Base-by-base conservation (phyloP, 129 eudicot species). In the Flaveria linearis region DNA sequence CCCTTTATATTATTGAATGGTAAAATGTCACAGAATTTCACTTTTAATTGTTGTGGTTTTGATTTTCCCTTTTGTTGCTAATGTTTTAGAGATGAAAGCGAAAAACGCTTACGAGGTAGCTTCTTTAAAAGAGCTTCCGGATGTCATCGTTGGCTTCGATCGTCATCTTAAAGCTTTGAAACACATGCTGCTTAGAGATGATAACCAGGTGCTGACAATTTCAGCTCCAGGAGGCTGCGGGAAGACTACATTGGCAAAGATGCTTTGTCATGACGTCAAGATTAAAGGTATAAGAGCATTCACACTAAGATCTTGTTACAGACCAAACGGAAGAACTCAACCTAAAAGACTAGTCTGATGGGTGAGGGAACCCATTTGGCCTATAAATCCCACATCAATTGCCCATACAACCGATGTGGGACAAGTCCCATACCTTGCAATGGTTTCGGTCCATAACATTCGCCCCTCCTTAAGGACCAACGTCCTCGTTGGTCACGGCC, bases 191-290 rank as follows among this genome's bases (percentile, higher is more conserved):
- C 72, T 84, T 5, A 71, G 36, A 41, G 69, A 66, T 39, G 80
- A 58, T n/a, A 63, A 6, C 1, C 70, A 68, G 17, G 80, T 76
- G n/a, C n/a, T 84, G 22, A 68, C 71, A 7, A 26, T 84, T 67
- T 72, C 87, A 67, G 87, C 82, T 80, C 80, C 85, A 0, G 87
- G 84, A 43, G 87, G 87, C 3, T 76, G 87, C 49, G 87, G 87
- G 56, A 84, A 84, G 69, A 84, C 87, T 26, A 80, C 87, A 0
- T 71, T 84, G 80, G 92, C 85, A 14, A 83, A 78, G 64, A 75
- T 66, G 86, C 73, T 88, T 11, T 88, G 89, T 49, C 86, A 67
- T 75, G 88, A 88, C 50, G 0, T 67, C 0, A 58, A 76, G 14
- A 81, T 88, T 9, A 75, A 63, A 85, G 77, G 83, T 76, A 50